Base-by-base conservation (phyloP, 345 rosid genomes). In the Hypericum perforatum region DNA sequence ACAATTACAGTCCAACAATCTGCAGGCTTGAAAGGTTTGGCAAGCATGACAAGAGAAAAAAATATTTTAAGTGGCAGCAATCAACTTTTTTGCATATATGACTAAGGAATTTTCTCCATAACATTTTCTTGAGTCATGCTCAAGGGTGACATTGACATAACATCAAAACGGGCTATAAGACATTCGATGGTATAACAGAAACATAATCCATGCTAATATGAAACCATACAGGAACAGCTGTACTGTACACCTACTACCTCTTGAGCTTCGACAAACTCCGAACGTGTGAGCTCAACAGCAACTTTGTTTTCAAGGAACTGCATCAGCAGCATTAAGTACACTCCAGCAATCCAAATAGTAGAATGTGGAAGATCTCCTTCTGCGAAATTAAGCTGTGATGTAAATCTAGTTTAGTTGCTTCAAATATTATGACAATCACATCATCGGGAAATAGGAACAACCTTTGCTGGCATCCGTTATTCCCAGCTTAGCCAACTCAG, bases 241-340 rank as follows among this genome's bases (percentile, higher is more conserved):
- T 45, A 39, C 43, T 51, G 45, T 47, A 39, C 36, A 50, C 56
- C 57, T 64, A 57, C 55, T 57, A 91, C 98, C 94, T 88, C 85
- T 63, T 82, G 89, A 44, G 97, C 97, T 68, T 78, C 91, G 29
- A 82, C 81, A 76, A 85, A 92, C 62, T 84, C 98, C 49, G 96
- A 88, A 51, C 95, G 79, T 9, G 95, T 92, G 63, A 92, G 97
- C 76, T 92, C 98, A 75, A 88, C 70, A 37, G 97, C 94, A 58
- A 88, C 95, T 74, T 77, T 88, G 76, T 89, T 88, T 76, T 92
- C 98, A 60, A 88, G 86, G 68, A 88, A 92, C 58, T 92, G 98
- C 97, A 92, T 83, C 58, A 88, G 66, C 44, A 92, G 78, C 89
- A 89, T 78, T 52, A 92, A 75, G 69, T 85, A 88, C 43, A 92